A percentile compares a stretch with the other conserved stretches of the same genome.
Conservation (phyloP, 306 rosid species). For the Pterocarpus santalinus region DNA sequence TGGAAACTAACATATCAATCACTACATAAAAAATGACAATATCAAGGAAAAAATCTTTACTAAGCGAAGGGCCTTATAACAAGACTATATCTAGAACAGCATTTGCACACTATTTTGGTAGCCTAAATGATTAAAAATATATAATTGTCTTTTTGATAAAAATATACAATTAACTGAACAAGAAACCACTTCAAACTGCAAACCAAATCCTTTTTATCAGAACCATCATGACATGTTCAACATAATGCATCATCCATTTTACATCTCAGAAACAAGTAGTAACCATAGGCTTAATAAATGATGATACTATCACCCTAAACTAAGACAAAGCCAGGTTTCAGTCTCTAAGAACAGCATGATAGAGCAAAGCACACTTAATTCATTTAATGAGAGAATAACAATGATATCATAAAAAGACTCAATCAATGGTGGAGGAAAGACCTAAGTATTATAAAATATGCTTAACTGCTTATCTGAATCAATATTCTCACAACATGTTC, state of each 20-base stretch:
- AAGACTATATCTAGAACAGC: constrained; percentile 20
- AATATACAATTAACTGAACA: neutral
- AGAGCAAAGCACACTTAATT: neutral
- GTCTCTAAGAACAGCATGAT: neutral
- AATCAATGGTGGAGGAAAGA: neutral
- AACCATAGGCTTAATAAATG: neutral
- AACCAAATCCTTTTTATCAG: neutral
- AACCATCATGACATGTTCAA: constrained; percentile 8
- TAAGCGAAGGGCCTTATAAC: neutral
- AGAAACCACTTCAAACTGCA: constrained; percentile 16
- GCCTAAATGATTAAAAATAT: constrained; percentile 10
- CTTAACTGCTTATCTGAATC: neutral
- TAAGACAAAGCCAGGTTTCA: neutral
- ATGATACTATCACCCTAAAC: neutral
- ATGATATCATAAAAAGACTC: neutral
- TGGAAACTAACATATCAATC: neutral
- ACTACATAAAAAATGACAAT: constrained; percentile 9
- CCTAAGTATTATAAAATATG: neutral
- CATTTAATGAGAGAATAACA: neutral
- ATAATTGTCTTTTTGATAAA: neutral
- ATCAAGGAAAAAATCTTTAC: neutral
- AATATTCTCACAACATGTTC: too few relatives aligned
- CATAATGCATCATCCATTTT: constrained; percentile 7
- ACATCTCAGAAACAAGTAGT: constrained; percentile 22
- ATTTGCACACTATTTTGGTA: constrained; percentile 9